Base-by-base conservation (phyloP, 495 filamentous ascomycete genomes). In the Penicillium tannophilum region DNA sequence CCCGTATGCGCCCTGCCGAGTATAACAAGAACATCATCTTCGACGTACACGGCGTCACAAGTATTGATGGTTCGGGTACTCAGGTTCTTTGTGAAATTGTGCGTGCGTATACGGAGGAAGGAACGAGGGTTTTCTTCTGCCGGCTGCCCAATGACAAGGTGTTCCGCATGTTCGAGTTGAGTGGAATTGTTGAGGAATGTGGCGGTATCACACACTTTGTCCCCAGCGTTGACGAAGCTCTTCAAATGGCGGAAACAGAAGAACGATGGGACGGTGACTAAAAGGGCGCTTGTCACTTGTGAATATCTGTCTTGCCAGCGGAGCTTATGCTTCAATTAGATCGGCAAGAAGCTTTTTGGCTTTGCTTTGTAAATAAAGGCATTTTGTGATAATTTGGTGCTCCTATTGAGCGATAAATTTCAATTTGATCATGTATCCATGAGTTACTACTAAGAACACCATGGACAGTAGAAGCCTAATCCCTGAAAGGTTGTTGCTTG, bases 71-170 rank as follows among this genome's bases (percentile, higher is more conserved):
- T 19, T 93, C 90, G 0, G 94, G 93, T 1, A 89, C 91, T 1
- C 94, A 98, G 72, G 93, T 98, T 5, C 75, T 98, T 5, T 82
- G 79, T 46, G 94, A 98, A 75, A 97, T 98, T 60, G 90, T 98
- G 39, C 76, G 86, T 17, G 79, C 76, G 1, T 98, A 98, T 65
- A 73, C 85, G 0, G 75, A 88, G 20, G 76, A 85, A 7, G 90
- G 88, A 0, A 90, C 91, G 1, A 74, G 88, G 5, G 91, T 98
- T 3, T 98, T 92, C 75, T 98, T 98, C 75, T 92, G 88, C 60
- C 79, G 93, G 10, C 82, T 91, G 0, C 88, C 92, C 0, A 79
- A 83, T 5, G 82, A 80, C 44, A 71, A 81, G 14, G 88, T 98
- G 0, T 93, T 87, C 76, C 72, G 80, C 56, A 77, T 90, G 65